phyloP scores from a whole-genome alignment of 2,329 filamentous ascomycete genomes.

The Epichloe uncinata region DNA sequence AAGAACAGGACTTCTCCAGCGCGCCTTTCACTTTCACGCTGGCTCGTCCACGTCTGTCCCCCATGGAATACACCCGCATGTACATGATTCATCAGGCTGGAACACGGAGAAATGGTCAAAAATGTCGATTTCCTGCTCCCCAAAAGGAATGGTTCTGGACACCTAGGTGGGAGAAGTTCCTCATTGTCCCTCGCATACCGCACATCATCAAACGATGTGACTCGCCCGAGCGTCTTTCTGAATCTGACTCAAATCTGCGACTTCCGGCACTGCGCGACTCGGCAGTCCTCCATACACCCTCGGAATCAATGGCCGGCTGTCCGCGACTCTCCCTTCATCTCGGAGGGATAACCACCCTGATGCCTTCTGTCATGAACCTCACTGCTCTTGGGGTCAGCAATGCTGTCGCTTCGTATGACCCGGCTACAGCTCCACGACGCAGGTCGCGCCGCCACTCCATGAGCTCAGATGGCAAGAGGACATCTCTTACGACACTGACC shows the following conservation, averaged over 20 bases:
- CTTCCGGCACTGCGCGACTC: slow-evolving; percentile 6
- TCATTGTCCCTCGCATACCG: slow-evolving; percentile 23
- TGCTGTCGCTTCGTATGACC: neutral
- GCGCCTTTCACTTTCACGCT: neutral
- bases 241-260: neutral
- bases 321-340: slow-evolving; percentile 21
- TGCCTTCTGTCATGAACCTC: slow-evolving; percentile 14
- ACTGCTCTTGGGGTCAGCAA: slow-evolving; percentile 1
- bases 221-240: neutral
- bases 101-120: slow-evolving; percentile 14
- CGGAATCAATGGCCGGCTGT: slow-evolving; percentile 6
- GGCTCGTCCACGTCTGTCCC: slow-evolving; percentile 20
- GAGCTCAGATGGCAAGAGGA: neutral
- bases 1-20: neutral
- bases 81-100: slow-evolving; percentile 21
- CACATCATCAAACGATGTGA: slow-evolving; percentile 12
- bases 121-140: slow-evolving; percentile 17
- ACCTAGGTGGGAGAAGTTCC: slow-evolving; percentile 20
- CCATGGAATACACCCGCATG: slow-evolving; percentile 26
- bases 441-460: neutral
- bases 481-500: neutral
- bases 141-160: slow-evolving; percentile 22
- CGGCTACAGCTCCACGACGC: neutral
- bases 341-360: slow-evolving; percentile 11
- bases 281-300: neutral